Base-by-base conservation (phyloP, 352 stramenopile species). In the Pythium guiyangense region DNA sequence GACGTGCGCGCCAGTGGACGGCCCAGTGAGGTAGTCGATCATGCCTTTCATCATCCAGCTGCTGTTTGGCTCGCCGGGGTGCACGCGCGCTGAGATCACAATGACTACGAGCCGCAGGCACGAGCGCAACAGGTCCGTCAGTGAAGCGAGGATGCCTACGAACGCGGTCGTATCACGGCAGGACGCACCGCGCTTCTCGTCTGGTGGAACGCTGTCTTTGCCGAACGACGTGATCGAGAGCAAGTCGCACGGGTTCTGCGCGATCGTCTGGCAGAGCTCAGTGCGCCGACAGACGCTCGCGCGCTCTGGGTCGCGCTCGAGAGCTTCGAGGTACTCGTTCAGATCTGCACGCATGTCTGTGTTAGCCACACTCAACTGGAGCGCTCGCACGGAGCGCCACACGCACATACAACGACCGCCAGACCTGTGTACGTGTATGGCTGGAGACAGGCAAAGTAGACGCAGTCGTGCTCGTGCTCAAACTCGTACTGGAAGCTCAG, bases 1-100 rank as follows among this genome's bases (percentile, higher is more conserved):
- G 12, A 92, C 58, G 3, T 62, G 60, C 0, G 91, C 89, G 2
- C 73, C 85, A 6, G 61, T 74, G 10, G 72, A 79, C 1, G 70
- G n/a, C 1, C 84, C 73, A 4, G 84, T 93, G 29, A 97, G 70
- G 62, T 94, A 96, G 46, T 94, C 73, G n/a, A 97, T 59, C 67
- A 97, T 86, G n/a, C 91, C 91, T 51, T 97, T 80, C 84, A 97
- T 96, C 71, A 97, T 94, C 77, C 85, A 97, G 49, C 79, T 94
- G 37, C 81, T 86, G 62, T 96, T 96, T 5, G 84, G 73, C 58
- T 97, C 90, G 6, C 88, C 88, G 0, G 90, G 90, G 53, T 97
- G 90, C 2, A 97, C 88, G n/a, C 90, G 67, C 2, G 82, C 85
- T 4, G 79, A 91, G 34, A 97, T 39, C n/a, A 97, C 79, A 35